These are phyloP conservation scores for Dentipellis fragilis DNA, from an alignment of 768 basidiomycete species.

Conservation along the genomic window DNA sequence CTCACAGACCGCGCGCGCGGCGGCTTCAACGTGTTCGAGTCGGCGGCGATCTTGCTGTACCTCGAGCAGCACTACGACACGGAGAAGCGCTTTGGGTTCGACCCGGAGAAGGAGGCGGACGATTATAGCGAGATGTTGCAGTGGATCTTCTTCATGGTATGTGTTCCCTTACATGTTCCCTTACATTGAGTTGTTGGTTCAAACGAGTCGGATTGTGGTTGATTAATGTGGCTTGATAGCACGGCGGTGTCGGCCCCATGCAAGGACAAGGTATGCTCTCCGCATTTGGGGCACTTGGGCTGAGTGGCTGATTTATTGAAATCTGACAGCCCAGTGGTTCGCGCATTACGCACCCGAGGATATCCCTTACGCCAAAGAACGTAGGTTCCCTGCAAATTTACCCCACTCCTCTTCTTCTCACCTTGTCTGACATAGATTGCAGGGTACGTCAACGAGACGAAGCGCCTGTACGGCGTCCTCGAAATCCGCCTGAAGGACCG, in stretches of 20 bases:
- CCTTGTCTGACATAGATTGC: conserved; percentile 17
- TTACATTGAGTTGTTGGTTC: not conserved
- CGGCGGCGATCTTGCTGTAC: conserved; percentile 73
- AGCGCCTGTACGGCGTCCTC: conserved; percentile 72
- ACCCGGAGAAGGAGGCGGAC: conserved; percentile 38
- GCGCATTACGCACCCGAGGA: conserved; percentile 50
- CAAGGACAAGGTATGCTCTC: conserved; percentile 49
- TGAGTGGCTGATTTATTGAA: not conserved
- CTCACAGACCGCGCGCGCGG: conserved; percentile 52
- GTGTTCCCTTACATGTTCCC: conserved; percentile 10
- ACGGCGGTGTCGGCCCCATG: conserved; percentile 80
- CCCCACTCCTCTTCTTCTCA: not conserved
- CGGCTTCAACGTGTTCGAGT: conserved; percentile 65
- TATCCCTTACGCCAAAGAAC: conserved; percentile 58
- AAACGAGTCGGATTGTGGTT: too few relatives aligned
- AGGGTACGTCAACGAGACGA: conserved; percentile 77
- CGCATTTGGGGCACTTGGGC: not conserved
- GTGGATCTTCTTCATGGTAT: conserved; percentile 83
- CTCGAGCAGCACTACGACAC: conserved; percentile 75
- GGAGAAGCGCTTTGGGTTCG: conserved; percentile 58
- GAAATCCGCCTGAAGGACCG: conserved; percentile 62
- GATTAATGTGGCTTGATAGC: conserved; percentile 28
- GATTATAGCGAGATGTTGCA: conserved; percentile 66
- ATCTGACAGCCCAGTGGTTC: conserved; percentile 58
- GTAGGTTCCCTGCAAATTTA: conserved; percentile 23